Base-by-base conservation (phyloP, 108 stramenopile species). In the Aureococcus anophagefferens region DNA sequence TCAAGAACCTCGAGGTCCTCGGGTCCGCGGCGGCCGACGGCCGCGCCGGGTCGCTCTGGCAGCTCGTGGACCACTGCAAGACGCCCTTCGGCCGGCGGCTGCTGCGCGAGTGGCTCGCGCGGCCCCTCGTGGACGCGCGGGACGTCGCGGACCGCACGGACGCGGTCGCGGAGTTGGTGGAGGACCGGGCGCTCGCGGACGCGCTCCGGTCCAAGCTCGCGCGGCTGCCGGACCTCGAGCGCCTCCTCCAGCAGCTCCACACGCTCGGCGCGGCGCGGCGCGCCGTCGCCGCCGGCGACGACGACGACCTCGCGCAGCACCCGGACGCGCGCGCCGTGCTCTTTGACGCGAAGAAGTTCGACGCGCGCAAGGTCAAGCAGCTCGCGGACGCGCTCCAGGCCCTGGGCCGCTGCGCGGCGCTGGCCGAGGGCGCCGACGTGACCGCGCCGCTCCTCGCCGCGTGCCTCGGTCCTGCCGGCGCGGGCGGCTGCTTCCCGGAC, bases 1-100 rank as follows among this genome's bases (percentile, higher is more conserved):
- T 99, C 62, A 82, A 89, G 33, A 98, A 99, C 75, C 83, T 99
- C 30, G 99, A 99, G 76, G 88, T 98, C 21, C 81, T 98, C 33
- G 83, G 89, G 88, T 79, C 67, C 86, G 15, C 74, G 79, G 14
- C 84, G 88, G 73, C 74, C 83, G 82, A 91, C 85, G 74, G 83
- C 68, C 35, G 65, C 51, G 75, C 79, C 21, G 96, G 96, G 0
- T 87, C 88, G 34, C 83, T 99, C 13, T 95, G 96, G 83, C 89
- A 89, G 30, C 90, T 89, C 74, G 76, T 98, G 76, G 93, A 96
- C 76, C 75, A 74, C 44, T 93, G 93, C 76, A 85, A 87, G 70
- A 96, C 91, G 59, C 89, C 95, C 16, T 91, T 92, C 72, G 99
- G 99, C 68, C 73, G 85, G 51, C 90, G 99, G 33, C 80, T 94